phyloP scores from a whole-genome alignment of 371 early-diverging fungal genomes.

The Apophysomyces elegans region DNA sequence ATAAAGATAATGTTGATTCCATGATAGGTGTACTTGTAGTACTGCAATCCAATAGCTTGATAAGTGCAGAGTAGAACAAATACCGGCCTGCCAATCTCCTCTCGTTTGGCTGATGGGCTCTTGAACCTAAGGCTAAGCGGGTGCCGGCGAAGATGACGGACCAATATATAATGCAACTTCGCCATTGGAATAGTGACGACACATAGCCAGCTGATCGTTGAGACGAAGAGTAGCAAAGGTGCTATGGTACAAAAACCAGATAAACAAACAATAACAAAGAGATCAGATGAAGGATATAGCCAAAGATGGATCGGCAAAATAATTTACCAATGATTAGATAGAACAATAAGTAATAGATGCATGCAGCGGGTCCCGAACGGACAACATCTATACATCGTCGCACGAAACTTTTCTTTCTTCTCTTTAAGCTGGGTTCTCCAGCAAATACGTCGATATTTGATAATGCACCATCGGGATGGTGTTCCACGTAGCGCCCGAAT shows the following conservation, averaged over 20 bases:
- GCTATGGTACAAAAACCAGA: slow-evolving; percentile 41
- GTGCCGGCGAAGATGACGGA: slow-evolving; percentile 76
- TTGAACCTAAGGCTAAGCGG: slow-evolving; percentile 63
- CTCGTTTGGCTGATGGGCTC: slow-evolving; percentile 21
- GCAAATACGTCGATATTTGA: slow-evolving; percentile 22
- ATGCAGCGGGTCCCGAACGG: slow-evolving; percentile 62
- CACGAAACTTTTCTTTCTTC: slow-evolving; percentile 22
- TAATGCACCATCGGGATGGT: slow-evolving; percentile 34
- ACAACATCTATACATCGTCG: slow-evolving; percentile 30
- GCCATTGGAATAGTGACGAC: slow-evolving; percentile 96
- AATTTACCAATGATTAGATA: slow-evolving; percentile 56
- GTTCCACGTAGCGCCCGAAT: slow-evolving; percentile 90
- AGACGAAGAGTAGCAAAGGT: slow-evolving; percentile 80
- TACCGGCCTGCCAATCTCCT: slow-evolving; percentile 29
- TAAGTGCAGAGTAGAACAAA: slow-evolving; percentile 78
- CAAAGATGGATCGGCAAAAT: not conserved
- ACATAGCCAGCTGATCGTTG: slow-evolving; percentile 84
- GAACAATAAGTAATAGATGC: slow-evolving; percentile 64
- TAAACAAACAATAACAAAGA: not conserved
- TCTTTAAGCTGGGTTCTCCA: slow-evolving; percentile 15
- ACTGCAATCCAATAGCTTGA: slow-evolving; percentile 79
- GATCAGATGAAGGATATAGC: not conserved
- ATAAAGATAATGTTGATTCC: slow-evolving; percentile 97
- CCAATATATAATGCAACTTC: slow-evolving; percentile 82
- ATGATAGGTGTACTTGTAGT: slow-evolving; percentile 93